Percentiles rank a stretch among this genome's conserved stretches.
Conservation (phyloP, 192 early-diverging fungal genomes). For the Coemansia sp. region DNA sequence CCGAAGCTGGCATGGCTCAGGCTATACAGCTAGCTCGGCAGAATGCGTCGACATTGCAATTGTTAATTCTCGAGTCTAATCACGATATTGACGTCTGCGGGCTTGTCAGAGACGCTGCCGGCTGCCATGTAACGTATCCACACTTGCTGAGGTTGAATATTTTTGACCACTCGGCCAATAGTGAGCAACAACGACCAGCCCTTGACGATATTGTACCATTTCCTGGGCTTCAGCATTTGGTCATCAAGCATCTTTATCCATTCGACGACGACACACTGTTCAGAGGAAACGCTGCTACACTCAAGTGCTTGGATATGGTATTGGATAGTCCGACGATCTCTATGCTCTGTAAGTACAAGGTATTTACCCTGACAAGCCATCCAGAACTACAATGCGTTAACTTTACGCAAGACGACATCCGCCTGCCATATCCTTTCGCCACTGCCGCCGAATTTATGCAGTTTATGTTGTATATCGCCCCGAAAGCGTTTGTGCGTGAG, state of each 20-base stretch:
- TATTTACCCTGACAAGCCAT: neutral
- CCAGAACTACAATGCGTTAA: neutral
- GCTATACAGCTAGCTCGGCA: neutral
- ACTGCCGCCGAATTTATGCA: neutral
- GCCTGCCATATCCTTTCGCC: neutral
- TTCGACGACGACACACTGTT: neutral
- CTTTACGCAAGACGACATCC: neutral
- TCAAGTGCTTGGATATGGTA: neutral
- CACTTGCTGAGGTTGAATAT: neutral
- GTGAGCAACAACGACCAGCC: neutral
- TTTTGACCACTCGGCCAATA: neutral
- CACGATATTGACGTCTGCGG: neutral
- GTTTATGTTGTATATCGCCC: neutral
- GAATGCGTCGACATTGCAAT: neutral
- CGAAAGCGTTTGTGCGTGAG: neutral
- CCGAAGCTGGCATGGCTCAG: neutral
- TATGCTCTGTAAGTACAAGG: neutral
- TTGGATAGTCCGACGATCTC: neutral
- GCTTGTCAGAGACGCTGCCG: neutral
- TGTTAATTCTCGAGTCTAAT: neutral
- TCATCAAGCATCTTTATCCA: neutral
- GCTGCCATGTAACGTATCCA: neutral
- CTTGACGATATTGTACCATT: neutral
- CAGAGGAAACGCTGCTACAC: neutral
- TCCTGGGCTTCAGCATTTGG: neutral